These are phyloP conservation scores for Irpex lacteus DNA, from an alignment of 1,284 basidiomycete species.

Conservation along the genomic window DNA sequence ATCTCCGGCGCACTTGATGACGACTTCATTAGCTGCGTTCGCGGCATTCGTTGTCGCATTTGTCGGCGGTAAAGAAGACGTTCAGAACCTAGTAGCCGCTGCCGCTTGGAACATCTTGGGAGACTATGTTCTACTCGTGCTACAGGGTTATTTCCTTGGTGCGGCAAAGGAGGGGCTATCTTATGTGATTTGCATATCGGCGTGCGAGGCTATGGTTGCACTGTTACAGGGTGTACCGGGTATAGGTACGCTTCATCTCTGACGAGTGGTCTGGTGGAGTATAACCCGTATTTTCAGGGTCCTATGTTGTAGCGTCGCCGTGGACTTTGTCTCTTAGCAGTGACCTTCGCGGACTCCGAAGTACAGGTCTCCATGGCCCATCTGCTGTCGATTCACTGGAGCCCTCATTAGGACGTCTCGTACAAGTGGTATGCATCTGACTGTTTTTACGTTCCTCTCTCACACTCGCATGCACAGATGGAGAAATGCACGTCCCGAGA, in stretches of 20 bases:
- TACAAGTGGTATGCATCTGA: neutral
- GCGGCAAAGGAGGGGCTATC: constrained; percentile 46
- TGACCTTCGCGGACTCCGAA: neutral
- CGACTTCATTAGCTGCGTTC: constrained; percentile 41
- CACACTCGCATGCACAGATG: neutral
- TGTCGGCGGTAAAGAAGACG: constrained; percentile 9
- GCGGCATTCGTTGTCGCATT: constrained; percentile 41
- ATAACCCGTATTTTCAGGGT: neutral
- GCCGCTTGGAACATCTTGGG: constrained; percentile 58
- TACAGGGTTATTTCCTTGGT: constrained; percentile 38
- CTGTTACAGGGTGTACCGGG: neutral
- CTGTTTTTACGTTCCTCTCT: neutral
- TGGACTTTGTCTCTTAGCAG: neutral
- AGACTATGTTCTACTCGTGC: constrained; percentile 45
- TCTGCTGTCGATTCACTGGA: neutral
- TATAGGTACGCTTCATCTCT: neutral
- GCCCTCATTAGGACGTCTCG: neutral
- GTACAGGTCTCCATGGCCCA: neutral
- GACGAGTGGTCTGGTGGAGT: neutral
- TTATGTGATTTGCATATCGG: constrained; percentile 41
- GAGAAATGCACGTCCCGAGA: neutral
- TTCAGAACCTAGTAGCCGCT: constrained; percentile 36
- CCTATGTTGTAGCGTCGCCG: neutral
- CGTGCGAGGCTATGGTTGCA: constrained; percentile 45
- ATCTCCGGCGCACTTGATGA: neutral